These are phyloP conservation scores for Vigna nakashimae DNA, from an alignment of 306 rosid species.

Conservation along the genomic window DNA sequence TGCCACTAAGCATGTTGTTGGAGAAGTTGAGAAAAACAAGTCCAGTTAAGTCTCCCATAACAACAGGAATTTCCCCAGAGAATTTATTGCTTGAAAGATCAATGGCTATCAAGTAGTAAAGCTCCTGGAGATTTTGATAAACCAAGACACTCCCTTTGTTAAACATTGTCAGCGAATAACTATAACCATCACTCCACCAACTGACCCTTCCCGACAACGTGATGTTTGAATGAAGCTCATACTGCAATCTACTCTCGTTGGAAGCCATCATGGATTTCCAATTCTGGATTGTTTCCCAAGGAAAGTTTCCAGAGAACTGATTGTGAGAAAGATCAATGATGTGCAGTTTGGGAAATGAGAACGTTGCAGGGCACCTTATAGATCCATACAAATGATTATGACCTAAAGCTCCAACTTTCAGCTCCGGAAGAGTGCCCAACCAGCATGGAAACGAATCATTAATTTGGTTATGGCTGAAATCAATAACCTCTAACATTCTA, in stretches of 20 bases:
- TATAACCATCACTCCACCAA: too few species aligned
- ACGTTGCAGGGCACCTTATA: slow-evolving; percentile 15
- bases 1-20: slow-evolving; percentile 34
- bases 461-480: slow-evolving; percentile 14
- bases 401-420: slow-evolving; percentile 1
- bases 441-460: slow-evolving; percentile 53
- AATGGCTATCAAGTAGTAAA: slow-evolving; percentile 30
- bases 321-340: slow-evolving; percentile 40
- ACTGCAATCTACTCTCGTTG: not conserved
- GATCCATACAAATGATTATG: slow-evolving; percentile 3
- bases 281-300: not conserved
- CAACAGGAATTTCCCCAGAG: slow-evolving; percentile 31
- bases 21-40: slow-evolving; percentile 40
- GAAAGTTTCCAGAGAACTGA: slow-evolving; percentile 23
- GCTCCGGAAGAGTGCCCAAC: slow-evolving; percentile 41
- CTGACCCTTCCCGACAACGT: too few species aligned
- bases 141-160: slow-evolving; percentile 35
- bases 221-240: not conserved
- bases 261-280: slow-evolving; percentile 25
- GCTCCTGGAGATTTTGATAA: slow-evolving; percentile 2
- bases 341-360: slow-evolving; percentile 27
- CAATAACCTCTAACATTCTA: slow-evolving; percentile 25
- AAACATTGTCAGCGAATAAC: slow-evolving; percentile 13
- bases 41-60: slow-evolving; percentile 14
- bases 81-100: slow-evolving; percentile 48